Percentiles rank a stretch among this genome's conserved stretches.
Evolutionary conservation across 441 rosid genomes (phyloP).

Genomic region (Capsella rubella): DNA sequence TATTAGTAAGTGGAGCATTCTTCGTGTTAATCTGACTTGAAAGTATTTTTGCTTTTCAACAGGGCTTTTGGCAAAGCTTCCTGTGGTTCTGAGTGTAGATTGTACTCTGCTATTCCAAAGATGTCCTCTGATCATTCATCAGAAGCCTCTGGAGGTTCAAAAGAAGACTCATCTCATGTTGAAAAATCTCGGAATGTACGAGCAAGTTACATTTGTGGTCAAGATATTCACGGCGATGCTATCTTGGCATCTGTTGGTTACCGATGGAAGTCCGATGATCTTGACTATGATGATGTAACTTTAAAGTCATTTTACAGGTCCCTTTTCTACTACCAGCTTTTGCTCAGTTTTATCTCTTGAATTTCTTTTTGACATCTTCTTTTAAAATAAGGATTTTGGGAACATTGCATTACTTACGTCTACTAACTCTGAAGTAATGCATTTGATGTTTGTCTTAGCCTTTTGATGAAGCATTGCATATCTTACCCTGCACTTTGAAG

Average conservation of each 20-base stretch:
- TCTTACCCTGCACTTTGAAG: constrained; percentile 12
- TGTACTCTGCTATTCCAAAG: constrained; percentile 69
- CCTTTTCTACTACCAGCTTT: constrained; percentile 27
- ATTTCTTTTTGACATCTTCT: neutral
- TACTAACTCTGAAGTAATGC: constrained; percentile 13
- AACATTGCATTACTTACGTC: constrained; percentile 9
- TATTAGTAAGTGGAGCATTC: constrained; percentile 12
- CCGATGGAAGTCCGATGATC: constrained; percentile 74
- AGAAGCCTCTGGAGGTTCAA: constrained; percentile 38
- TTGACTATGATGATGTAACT: constrained; percentile 71
- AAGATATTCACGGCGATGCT: constrained; percentile 80
- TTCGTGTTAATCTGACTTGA: constrained; percentile 28
- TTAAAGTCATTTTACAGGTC: constrained; percentile 87
- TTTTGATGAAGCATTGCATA: constrained; percentile 4
- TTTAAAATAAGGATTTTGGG: neutral
- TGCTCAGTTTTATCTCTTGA: constrained; percentile 2
- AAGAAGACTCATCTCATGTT: constrained; percentile 42
- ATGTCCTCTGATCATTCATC: constrained; percentile 50
- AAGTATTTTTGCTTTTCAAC: constrained; percentile 45
- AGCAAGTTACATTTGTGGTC: constrained; percentile 83
- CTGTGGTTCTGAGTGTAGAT: constrained; percentile 88
- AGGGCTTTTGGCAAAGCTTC: constrained; percentile 89
- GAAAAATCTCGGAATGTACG: constrained; percentile 66
- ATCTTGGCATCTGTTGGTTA: constrained; percentile 91
- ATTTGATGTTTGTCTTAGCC: constrained; percentile 12